Evolutionary conservation across 768 basidiomycete genomes (phyloP), one percentile per base, ranked within the genome.

Genomic region (Tremella fuciformis): DNA sequence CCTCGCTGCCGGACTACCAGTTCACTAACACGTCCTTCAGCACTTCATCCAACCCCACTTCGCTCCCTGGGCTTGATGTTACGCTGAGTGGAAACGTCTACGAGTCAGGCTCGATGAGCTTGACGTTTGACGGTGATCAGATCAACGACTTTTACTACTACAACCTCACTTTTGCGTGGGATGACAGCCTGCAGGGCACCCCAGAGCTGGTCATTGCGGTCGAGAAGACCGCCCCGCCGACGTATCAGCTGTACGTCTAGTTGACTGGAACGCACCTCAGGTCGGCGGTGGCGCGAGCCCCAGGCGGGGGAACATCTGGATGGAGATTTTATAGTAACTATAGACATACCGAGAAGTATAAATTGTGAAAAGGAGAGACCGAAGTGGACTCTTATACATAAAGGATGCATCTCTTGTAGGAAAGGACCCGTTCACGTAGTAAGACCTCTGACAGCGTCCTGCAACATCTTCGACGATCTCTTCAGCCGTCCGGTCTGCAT

Each of bases 1-100:
- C 50, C 16, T 53, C 47, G 21, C 24, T 60, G 0, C 63, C 63
- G 3, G n/a, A 34, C 50, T 44, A 42, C n/a, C 60, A 62, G 19
- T 34, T 62, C 19, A 34, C 44, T 37, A 29, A 22, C 18, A 25
- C 22, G 7, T 25, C 50, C 11, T 62, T 62, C 29, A 34, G 6
- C 11, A 24, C 29, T 21, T 29, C 21, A 13, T 22, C 3, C 16
- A 16, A 57, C n/a, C 29, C 29, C 29, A 34, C 29, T 34, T 57
- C 55, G 13, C 47, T 64, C 1, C 63, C 63, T 9, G 63, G 59
- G 3, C 57, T 64, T 6, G 59, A 64, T 22, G 37, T 64, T 42
- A 1, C 37, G 0, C 41, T 61, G 8, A 51, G 46, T 41, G 63
- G 63, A 18, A 64, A 58, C 41, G 47, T 61, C 21, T 53, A 49